Conservation (phyloP, 1,139 yeast species). For the Candida tropicalis region DNA sequence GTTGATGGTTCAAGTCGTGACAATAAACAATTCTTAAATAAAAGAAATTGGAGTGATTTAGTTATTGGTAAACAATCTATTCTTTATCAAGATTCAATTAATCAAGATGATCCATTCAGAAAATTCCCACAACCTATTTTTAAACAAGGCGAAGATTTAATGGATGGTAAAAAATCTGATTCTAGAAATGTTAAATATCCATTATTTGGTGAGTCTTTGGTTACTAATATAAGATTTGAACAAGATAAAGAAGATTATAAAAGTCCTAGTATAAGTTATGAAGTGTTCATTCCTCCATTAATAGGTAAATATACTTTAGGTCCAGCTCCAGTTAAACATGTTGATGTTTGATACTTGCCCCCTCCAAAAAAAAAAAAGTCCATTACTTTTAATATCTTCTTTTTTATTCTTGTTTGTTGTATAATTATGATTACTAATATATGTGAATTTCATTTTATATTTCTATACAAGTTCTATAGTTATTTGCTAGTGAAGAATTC, state of each 20-base stretch:
- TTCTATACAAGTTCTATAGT: neutral
- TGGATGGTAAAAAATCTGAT: constrained; percentile 16
- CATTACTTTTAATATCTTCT: neutral
- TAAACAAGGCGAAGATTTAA: constrained; percentile 10
- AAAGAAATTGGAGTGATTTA: constrained; percentile 73
- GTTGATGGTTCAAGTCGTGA: constrained; percentile 58
- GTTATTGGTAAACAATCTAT: constrained; percentile 39
- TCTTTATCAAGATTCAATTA: constrained; percentile 20
- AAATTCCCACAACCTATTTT: constrained; percentile 36
- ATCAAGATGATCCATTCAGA: constrained; percentile 15
- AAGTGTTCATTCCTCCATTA: constrained; percentile 69
- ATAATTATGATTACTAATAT: neutral
- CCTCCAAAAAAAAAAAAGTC: neutral
- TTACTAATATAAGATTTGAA: constrained; percentile 76
- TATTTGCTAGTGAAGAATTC: constrained; percentile 56
- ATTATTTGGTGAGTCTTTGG: constrained; percentile 57
- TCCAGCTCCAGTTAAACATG: constrained; percentile 38
- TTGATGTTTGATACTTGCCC: constrained; percentile 8
- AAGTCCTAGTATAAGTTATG: constrained; percentile 67
- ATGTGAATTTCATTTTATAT: neutral
- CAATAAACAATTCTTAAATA: constrained; percentile 67
- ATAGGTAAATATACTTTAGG: constrained; percentile 36
- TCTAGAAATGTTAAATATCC: constrained; percentile 48
- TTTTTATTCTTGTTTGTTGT: neutral
- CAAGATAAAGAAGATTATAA: constrained; percentile 50